These are phyloP conservation scores for Nematocida sp. DNA, from an alignment of 371 early-diverging fungal genomes.

Conservation along the genomic window DNA sequence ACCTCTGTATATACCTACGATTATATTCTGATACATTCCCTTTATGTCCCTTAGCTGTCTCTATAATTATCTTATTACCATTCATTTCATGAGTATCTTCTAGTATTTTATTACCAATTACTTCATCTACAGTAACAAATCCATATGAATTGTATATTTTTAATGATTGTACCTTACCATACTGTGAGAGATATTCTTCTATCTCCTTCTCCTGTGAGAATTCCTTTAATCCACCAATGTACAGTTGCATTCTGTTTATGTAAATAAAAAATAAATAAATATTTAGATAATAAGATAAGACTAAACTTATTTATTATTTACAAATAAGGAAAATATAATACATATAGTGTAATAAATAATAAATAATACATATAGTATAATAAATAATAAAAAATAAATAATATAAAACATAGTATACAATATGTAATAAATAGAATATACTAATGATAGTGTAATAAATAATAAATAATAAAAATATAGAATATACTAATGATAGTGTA, in stretches of 20 bases:
- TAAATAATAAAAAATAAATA: too few relatives aligned
- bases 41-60: conserved; percentile 23
- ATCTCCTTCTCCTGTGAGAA: conserved; percentile 46
- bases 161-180: conserved; percentile 11
- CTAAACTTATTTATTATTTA: neutral
- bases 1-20: neutral
- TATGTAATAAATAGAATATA: too few relatives aligned
- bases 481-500: too few relatives aligned
- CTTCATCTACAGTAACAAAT: conserved; percentile 38
- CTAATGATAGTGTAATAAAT: too few relatives aligned
- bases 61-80: conserved; percentile 26
- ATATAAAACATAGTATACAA: too few relatives aligned
- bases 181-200: conserved; percentile 33
- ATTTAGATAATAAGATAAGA: conserved; percentile 20
- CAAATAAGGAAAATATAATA: too few relatives aligned
- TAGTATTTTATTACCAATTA: conserved; percentile 33
- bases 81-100: conserved; percentile 15
- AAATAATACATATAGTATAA: too few relatives aligned
- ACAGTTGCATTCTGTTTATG: conserved; percentile 46
- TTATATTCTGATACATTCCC: neutral
- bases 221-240: conserved; percentile 49
- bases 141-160: conserved; percentile 51
- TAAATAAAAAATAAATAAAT: conserved; percentile 39
- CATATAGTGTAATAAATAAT: too few relatives aligned
- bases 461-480: too few relatives aligned